These are phyloP conservation scores for Ceratocystis diversiconidia DNA, from an alignment of 2,329 filamentous ascomycete genomes.

Conservation along the genomic window DNA sequence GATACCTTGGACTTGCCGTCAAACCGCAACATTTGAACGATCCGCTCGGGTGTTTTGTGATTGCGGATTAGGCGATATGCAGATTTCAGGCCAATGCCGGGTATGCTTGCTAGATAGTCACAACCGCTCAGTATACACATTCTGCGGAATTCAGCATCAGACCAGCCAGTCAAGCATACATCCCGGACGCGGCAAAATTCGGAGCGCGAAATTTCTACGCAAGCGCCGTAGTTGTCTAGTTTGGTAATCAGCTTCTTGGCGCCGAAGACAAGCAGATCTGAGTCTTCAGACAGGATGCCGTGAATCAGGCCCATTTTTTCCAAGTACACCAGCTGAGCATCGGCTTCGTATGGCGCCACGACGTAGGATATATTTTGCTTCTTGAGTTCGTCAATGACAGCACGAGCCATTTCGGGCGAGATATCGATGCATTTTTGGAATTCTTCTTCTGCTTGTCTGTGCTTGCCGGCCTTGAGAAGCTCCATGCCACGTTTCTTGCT, in stretches of 20 bases:
- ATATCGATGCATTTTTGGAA: conserved; percentile 93
- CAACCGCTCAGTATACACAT: conserved; percentile 97
- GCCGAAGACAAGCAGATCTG: conserved; percentile 88
- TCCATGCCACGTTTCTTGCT: conserved; percentile 64
- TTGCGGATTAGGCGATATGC: conserved; percentile 83
- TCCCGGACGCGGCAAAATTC: conserved; percentile 84
- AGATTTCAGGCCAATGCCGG: conserved; percentile 79
- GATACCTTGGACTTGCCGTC: conserved; percentile 76
- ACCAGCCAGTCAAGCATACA: conserved; percentile 80
- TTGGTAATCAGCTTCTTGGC: conserved; percentile 85
- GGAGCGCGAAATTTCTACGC: conserved; percentile 75
- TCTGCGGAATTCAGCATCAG: conserved; percentile 73
- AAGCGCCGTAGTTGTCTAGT: conserved; percentile 83
- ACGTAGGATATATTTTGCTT: conserved; percentile 66
- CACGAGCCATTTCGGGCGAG: conserved; percentile 86
- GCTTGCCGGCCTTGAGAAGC: conserved; percentile 66
- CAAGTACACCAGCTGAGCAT: conserved; percentile 90
- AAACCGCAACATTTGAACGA: conserved; percentile 72
- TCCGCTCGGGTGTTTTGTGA: conserved; percentile 71
- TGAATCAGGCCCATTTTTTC: conserved; percentile 71
- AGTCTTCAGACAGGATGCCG: conserved; percentile 91
- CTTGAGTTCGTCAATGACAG: conserved; percentile 85
- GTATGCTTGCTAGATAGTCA: conserved; percentile 81
- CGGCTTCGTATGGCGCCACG: conserved; percentile 93
- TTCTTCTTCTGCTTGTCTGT: conserved; percentile 65